Percentiles rank a stretch among this genome's conserved stretches.
These are phyloP conservation scores for Ophidiomyces ophidiicola DNA, from an alignment of 2,329 filamentous ascomycete genomes.

Conservation along the genomic window DNA sequence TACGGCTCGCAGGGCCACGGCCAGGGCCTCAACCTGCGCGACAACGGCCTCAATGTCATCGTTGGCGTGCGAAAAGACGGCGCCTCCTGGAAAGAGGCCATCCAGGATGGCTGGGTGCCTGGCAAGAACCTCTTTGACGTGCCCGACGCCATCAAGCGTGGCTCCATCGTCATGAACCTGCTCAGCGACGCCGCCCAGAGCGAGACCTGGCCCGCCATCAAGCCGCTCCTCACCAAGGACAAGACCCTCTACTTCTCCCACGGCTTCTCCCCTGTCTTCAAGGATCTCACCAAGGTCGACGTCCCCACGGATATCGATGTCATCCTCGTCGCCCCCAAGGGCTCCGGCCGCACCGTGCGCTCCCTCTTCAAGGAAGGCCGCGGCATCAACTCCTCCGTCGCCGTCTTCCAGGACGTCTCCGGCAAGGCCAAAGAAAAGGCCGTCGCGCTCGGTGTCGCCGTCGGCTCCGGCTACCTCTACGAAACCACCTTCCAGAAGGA, in stretches of 20 bases:
- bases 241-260: conserved; percentile 99
- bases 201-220: conserved; percentile 97
- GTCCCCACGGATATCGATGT: conserved; percentile 93
- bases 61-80: conserved; percentile 97
- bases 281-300: conserved; percentile 97
- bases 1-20: conserved; percentile 98
- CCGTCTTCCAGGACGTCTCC: conserved; percentile 96
- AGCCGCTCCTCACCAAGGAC: conserved; percentile 96
- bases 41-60: conserved; percentile 99
- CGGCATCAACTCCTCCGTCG: conserved; percentile 98
- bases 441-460: conserved; percentile 87
- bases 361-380: conserved; percentile 98
- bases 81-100: conserved; percentile 94
- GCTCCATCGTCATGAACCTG: conserved; percentile 98
- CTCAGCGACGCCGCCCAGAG: conserved; percentile 95
- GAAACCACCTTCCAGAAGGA: conserved; percentile 99
- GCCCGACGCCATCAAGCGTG: conserved; percentile 84
- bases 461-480: conserved; percentile 97
- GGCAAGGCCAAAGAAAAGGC: conserved; percentile 98
- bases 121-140: conserved; percentile 99
- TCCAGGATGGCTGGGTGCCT: conserved; percentile 93
- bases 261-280: conserved; percentile 99
- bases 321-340: conserved; percentile 98
- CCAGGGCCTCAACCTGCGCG: conserved; percentile 97
- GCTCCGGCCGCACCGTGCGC: conserved; percentile 95